Evolutionary conservation across 1,284 basidiomycete species (phyloP), one percentile per base, ranked within the genome.

Genomic region (Cutaneotrichosporon dermatis): DNA sequence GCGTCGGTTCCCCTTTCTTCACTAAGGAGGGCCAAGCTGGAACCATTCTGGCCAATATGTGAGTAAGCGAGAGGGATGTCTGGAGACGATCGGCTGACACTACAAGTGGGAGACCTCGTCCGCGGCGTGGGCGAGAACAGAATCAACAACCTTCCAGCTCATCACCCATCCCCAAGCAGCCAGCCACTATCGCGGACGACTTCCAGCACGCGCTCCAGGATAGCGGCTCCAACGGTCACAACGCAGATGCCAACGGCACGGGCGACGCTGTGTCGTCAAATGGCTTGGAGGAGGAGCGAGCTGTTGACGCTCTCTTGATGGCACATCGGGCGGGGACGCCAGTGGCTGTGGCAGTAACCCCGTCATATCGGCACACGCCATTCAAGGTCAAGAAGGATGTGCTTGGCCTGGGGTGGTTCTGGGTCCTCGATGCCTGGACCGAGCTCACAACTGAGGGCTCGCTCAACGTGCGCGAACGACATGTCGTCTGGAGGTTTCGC

Each of bases 401-500:
- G 16, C 58, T 75, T 40, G 68, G 73, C 1, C 66, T 78, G 4
- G 76, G 76, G 16, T 78, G 72, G 72, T 77, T 75, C 63, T 78
- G 73, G 74, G 58, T 77, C 35, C 60, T 66, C 0, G 76, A 75
- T 53, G 72, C 76, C 37, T 78, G 76, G 76, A 61, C 74, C n/a
- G 76, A 76, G 58, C 74, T 73, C 1, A 63, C 25, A 25, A 25
- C 25, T 25, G 25, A 25, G 6, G 33, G 25, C 25, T 25, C n/a
- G 15, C 10, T 43, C 9, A 36, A 51, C 25, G 42, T 11, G n/a
- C 44, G 39, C 1, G 16, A 45, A n/a, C 37, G 58, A 15, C 16
- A 43, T 25, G 58, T 63, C 51, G 53, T 62, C 4, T 78, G 76
- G 76, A 66, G 66, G 52, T 77, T 76, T 58, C 65, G 71, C 13